Base-by-base conservation (phyloP, 2,329 filamentous ascomycete genomes). In the Arachnomyces sp. region DNA sequence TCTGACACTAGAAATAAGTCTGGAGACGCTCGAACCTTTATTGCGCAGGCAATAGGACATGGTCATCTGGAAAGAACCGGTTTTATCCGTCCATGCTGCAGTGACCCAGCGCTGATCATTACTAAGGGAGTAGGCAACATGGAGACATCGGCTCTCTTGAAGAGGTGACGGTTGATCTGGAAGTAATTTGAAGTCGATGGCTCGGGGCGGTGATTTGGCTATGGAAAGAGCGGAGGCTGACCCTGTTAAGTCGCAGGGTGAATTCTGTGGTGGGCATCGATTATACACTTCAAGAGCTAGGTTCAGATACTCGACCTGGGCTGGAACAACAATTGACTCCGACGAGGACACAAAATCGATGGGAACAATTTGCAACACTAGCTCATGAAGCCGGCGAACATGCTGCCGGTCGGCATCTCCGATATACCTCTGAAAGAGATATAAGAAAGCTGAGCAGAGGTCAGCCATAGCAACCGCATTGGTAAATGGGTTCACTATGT, bases 331-430 rank as follows among this genome's bases (percentile, higher is more conserved):
- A 30, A 78, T 60, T 2, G 65, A 65, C 12, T 74, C 67, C n/a
- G 65, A 60, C 0, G 68, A 72, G 28, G 69, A 68, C 14, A 81
- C 56, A 42, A 76, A 73, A 21, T 66, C 64, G 16, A 77, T 66
- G 0, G 77, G 75, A 11, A 82, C 53, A 17, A 81, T 66, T 48
- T 81, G 77, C 21, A 80, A 58, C 9, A 75, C 70, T 16, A 80
- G 56, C 43, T 80, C 75, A 36, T 61, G 57, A 16, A 61, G 48
- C 25, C 53, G 52, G 12, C 51, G 55, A 16, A 45, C 35, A 17
- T 58, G 49, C 28, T 57, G 53, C 33, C 53, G 56, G 13, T 63
- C 60, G 11, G 55, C 50, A 28, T 63, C 56, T 4, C 62, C 62
- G 34, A 68, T 57, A 44, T 78, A 76, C 35, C 71, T 65, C 46